Evolutionary conservation across 306 rosid species (phyloP), one percentile per base, ranked within the genome.

Genomic region (Vigna hirtella): DNA sequence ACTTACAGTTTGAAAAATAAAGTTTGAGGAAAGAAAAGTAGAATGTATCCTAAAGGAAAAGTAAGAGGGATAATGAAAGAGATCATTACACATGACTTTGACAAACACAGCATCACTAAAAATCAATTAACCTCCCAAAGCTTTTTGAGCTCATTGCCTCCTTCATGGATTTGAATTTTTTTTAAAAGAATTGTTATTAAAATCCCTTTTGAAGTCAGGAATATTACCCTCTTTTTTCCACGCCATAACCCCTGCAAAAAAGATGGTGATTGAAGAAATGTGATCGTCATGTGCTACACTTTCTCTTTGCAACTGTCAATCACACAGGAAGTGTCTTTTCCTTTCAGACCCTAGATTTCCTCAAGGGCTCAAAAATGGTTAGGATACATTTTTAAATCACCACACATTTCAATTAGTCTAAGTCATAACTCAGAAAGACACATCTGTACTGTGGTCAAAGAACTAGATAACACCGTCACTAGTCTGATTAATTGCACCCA

Each of bases 291-390:
- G 48, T 18, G 34, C 52, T 18, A 40, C 30, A 59, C 32, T 30
- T 62, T 66, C 26, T 50, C 53, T 47, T 69, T 68, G 43, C 8
- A 26, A 52, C 85, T 53, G 76, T 72, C 59, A 34, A 30, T 16
- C 49, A 72, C 49, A 8, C 53, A 59, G 69, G 78, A 76, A 58
- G 6, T 56, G 80, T 76, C 80, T 16, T 52, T 73, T 83, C 83
- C 74, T 58, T 81, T 68, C 18, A 8, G 57, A 47, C 18, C 28
- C 59, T n/a, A 74, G 70, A 74, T 66, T 9, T 45, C 13, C 9
- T 47, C 14, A 9, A 47, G 45, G 75, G 42, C 55, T 38, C 7
- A 53, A 70, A 26, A 40, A 36, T 62, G 52, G 73, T 43, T 30
- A 11, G 69, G 67, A 55, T 48, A 40, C 73, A 58, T 61, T 28